Evolutionary conservation across 192 early-diverging fungal species (phyloP).

Genomic region (Haplosporangium gracile): DNA sequence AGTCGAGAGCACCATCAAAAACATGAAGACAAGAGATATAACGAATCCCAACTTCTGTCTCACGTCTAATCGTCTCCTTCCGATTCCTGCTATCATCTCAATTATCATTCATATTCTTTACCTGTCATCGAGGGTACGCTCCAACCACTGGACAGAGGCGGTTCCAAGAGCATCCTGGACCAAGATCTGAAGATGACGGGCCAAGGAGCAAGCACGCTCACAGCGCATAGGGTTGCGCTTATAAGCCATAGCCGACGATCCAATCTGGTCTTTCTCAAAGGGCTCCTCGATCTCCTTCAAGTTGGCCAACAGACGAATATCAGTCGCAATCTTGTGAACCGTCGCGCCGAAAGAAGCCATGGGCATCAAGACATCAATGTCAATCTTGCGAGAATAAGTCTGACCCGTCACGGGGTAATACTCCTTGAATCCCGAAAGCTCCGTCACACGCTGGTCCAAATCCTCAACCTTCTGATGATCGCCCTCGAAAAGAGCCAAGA

Average conservation of each 20-base stretch:
- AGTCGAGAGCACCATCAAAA: neutral
- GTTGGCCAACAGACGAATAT: constrained; percentile 95
- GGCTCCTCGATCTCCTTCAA: constrained; percentile 99
- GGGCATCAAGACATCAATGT: constrained; percentile 89
- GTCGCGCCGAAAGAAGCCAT: constrained; percentile 95
- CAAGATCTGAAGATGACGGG: constrained; percentile 95
- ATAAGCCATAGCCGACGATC: constrained; percentile 99
- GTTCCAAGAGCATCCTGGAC: constrained; percentile 90
- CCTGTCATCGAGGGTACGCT: constrained; percentile 97
- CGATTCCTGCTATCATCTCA: neutral
- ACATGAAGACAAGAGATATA: neutral
- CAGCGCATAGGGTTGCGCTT: constrained; percentile 99
- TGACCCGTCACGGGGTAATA: constrained; percentile 96
- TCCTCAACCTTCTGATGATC: constrained; percentile 94
- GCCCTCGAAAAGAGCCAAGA: constrained; percentile 94
- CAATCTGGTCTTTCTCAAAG: constrained; percentile 99
- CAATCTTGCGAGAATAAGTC: constrained; percentile 98
- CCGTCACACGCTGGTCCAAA: constrained; percentile 91
- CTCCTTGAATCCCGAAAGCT: constrained; percentile 86
- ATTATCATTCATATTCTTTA: neutral
- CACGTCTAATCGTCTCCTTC: neutral
- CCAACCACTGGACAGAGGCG: constrained; percentile 95
- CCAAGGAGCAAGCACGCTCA: constrained; percentile 95
- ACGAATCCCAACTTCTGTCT: neutral
- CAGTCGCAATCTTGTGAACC: constrained; percentile 97